Evolutionary conservation across 805 yeast species (phyloP).

Genomic region (Saccharomyces cerevisiae): DNA sequence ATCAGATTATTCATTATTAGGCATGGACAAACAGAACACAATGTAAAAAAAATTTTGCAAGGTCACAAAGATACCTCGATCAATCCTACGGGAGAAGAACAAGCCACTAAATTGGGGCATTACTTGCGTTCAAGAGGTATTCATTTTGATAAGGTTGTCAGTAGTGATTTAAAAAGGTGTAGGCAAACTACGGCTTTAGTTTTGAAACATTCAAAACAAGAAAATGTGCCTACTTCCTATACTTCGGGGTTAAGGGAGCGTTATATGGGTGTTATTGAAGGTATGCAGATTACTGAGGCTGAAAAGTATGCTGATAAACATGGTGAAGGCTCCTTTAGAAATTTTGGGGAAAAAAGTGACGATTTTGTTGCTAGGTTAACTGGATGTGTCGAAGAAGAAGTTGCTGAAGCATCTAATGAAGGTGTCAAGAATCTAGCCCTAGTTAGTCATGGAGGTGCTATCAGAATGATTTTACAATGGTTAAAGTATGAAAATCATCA

Average conservation of each 20-base stretch:
- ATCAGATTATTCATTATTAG: constrained; percentile 57
- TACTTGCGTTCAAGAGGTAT: constrained; percentile 28
- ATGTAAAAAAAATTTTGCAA: constrained; percentile 59
- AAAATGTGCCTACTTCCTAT: constrained; percentile 19
- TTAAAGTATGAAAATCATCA: constrained; percentile 37
- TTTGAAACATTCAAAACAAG: constrained; percentile 17
- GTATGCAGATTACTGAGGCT: constrained; percentile 64
- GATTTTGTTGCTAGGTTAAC: constrained; percentile 43
- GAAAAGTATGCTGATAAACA: constrained; percentile 39
- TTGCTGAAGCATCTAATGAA: constrained; percentile 30
- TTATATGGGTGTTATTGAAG: constrained; percentile 71
- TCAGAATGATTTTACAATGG: constrained; percentile 50
- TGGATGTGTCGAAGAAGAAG: constrained; percentile 36
- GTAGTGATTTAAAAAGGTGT: constrained; percentile 47
- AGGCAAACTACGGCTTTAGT: constrained; percentile 47
- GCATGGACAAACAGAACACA: constrained; percentile 80
- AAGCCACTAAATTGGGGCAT: constrained; percentile 49
- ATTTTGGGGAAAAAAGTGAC: constrained; percentile 53
- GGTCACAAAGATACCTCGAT: constrained; percentile 66
- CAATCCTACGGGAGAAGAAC: constrained; percentile 52
- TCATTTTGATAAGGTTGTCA: constrained; percentile 30
- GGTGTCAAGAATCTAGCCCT: constrained; percentile 43
- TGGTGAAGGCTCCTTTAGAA: constrained; percentile 48
- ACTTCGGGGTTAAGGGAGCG: constrained; percentile 58
- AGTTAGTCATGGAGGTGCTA: constrained; percentile 78